Conservation (phyloP, 2,329 filamentous ascomycete species). For the Microdochium trichocladiopsis region DNA sequence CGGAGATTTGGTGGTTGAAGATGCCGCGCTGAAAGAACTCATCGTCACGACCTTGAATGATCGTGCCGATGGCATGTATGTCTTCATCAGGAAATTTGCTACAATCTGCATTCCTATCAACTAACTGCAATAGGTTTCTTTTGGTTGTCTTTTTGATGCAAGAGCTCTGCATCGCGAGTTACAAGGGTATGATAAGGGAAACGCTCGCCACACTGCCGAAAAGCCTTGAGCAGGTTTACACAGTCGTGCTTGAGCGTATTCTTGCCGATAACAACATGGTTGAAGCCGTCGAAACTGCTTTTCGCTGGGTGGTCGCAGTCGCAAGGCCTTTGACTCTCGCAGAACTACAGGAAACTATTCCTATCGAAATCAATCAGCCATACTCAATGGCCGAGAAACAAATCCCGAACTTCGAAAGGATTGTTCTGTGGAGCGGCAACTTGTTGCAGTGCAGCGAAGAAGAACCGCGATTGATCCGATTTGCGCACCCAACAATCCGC, state of each 20-base stretch:
- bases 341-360: constrained; percentile 28
- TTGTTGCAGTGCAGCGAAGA: constrained; percentile 10
- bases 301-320: constrained; percentile 22
- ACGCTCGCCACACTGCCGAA: constrained; percentile 21
- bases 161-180: constrained; percentile 8
- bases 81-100: background rate
- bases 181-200: constrained; percentile 13
- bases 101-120: too few relatives aligned
- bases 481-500: constrained; percentile 15
- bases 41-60: background rate
- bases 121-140: constrained; percentile 8
- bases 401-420: constrained; percentile 16
- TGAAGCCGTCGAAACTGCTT: constrained; percentile 13
- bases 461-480: constrained; percentile 7
- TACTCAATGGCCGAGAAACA: constrained; percentile 13
- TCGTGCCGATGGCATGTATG: constrained; percentile 24
- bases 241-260: constrained; percentile 17
- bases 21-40: background rate
- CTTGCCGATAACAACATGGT: constrained; percentile 6
- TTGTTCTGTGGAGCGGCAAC: constrained; percentile 8
- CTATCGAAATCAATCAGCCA: constrained; percentile 22
- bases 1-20: background rate
- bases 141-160: constrained; percentile 9
- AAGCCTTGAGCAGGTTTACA: constrained; percentile 10
- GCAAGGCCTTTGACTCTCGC: constrained; percentile 22